Evolutionary conservation across 257 asterid genomes (phyloP).

Genomic region (Verbena officinalis): DNA sequence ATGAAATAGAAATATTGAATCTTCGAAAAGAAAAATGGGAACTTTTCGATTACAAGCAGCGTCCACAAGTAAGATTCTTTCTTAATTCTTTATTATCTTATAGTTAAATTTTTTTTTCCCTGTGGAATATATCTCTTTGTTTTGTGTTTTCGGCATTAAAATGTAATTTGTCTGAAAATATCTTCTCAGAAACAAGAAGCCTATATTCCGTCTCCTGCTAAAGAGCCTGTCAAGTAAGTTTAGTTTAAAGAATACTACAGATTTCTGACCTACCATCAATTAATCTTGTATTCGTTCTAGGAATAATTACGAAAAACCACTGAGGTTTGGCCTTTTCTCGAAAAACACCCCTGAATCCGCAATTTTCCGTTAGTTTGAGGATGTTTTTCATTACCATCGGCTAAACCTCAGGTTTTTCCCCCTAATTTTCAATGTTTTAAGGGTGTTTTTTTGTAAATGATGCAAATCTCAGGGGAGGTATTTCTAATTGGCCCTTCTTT

Average conservation of each 20-base stretch:
- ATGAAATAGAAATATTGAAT: slow-evolving; percentile 43
- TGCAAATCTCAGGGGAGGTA: too few species aligned
- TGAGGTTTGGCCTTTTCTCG: too few species aligned
- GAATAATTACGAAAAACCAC: too few species aligned
- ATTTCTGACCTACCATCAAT: not conserved
- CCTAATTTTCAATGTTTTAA: too few species aligned
- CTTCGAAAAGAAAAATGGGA: slow-evolving; percentile 54
- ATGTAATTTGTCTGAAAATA: slow-evolving; percentile 27
- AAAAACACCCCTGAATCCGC: too few species aligned
- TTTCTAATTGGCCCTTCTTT: too few species aligned
- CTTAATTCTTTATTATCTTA: slow-evolving; percentile 8
- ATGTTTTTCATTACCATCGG: too few species aligned
- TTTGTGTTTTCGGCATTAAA: not conserved
- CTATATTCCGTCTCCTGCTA: slow-evolving; percentile 30
- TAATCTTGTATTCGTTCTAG: not conserved
- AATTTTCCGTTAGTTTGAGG: too few species aligned
- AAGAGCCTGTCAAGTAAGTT: slow-evolving; percentile 49
- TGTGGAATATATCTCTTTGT: not conserved
- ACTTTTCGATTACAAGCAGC: slow-evolving; percentile 20
- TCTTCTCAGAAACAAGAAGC: slow-evolving; percentile 37
- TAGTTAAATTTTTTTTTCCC: not conserved
- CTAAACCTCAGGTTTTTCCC: too few species aligned
- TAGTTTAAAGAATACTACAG: slow-evolving; percentile 1
- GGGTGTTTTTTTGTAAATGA: too few species aligned
- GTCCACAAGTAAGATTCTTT: slow-evolving; percentile 39